phyloP scores from a whole-genome alignment of 495 filamentous ascomycete species.

The Mycothermus thermophilus region DNA sequence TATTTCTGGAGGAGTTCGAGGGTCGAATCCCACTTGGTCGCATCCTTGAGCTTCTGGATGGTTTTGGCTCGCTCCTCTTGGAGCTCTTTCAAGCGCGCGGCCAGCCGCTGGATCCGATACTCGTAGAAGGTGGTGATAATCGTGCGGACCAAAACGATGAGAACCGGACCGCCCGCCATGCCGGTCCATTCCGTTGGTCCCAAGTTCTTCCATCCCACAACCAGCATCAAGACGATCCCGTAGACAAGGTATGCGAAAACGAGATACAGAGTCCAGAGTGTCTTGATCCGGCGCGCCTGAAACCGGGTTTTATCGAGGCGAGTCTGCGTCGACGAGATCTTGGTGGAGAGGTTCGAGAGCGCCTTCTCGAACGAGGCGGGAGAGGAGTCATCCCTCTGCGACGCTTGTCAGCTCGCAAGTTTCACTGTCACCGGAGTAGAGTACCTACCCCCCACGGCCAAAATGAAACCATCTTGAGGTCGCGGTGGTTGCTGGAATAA shows the following conservation, averaged over 20 bases:
- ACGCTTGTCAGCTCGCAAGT: neutral
- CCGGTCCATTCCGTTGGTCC: slow-evolving; percentile 59
- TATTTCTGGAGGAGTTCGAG: slow-evolving; percentile 91
- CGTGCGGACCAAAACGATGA: slow-evolving; percentile 59
- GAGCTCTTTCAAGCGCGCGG: slow-evolving; percentile 53
- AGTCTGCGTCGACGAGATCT: slow-evolving; percentile 58
- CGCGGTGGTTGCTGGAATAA: too few species aligned
- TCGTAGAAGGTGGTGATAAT: slow-evolving; percentile 56
- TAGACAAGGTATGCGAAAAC: slow-evolving; percentile 81
- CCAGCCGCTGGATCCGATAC: slow-evolving; percentile 57
- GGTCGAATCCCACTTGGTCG: slow-evolving; percentile 90
- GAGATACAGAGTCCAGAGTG: slow-evolving; percentile 79
- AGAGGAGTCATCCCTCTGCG: slow-evolving; percentile 65
- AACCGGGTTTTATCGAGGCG: slow-evolving; percentile 59
- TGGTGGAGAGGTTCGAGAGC: slow-evolving; percentile 62
- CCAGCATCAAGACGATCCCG: slow-evolving; percentile 61
- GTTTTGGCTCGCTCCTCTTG: slow-evolving; percentile 67
- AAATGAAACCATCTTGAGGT: slow-evolving; percentile 61
- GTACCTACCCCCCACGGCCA: slow-evolving; percentile 41
- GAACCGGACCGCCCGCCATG: slow-evolving; percentile 61
- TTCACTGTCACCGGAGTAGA: slow-evolving; percentile 49
- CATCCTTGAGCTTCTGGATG: slow-evolving; percentile 85
- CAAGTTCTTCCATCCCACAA: slow-evolving; percentile 76
- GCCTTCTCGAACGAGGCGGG: slow-evolving; percentile 87
- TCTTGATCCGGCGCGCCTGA: slow-evolving; percentile 62